Percentiles rank a stretch among this genome's conserved stretches.
Evolutionary conservation across 1,284 basidiomycete species (phyloP).

Genomic region (Leccinum colubrinum): DNA sequence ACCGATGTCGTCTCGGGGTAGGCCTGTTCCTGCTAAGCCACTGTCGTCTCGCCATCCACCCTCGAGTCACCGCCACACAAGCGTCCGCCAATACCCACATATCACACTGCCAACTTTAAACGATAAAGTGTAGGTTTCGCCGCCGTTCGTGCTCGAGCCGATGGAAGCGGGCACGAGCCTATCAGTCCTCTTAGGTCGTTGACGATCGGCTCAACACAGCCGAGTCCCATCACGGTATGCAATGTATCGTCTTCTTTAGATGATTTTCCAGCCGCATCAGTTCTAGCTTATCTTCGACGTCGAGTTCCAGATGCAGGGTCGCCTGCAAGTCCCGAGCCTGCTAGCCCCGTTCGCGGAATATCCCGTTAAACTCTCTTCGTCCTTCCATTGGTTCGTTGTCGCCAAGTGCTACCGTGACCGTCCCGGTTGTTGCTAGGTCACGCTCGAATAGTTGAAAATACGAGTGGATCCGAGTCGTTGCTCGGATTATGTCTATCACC

Average conservation of each 20-base stretch:
- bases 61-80: neutral
- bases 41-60: constrained; percentile 9
- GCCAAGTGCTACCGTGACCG: constrained; percentile 7
- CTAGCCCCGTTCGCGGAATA: constrained; percentile 30
- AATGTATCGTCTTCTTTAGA: constrained; percentile 25
- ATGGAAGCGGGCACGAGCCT: constrained; percentile 39
- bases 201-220: constrained; percentile 4
- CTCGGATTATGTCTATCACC: constrained; percentile 84
- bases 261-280: constrained; percentile 31
- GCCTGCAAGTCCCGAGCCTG: constrained; percentile 12
- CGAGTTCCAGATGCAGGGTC: constrained; percentile 14
- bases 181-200: constrained; percentile 24
- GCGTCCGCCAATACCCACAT: constrained; percentile 22
- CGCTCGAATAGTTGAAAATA: constrained; percentile 71
- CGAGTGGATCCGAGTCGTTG: constrained; percentile 84
- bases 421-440: constrained; percentile 3
- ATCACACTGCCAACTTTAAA: constrained; percentile 35
- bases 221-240: neutral
- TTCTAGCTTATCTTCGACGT: constrained; percentile 30
- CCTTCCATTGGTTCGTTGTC: constrained; percentile 16
- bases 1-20: neutral
- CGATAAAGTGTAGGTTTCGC: constrained; percentile 41
- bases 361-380: constrained; percentile 18
- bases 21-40: constrained; percentile 6
- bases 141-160: constrained; percentile 36